These are phyloP conservation scores for Kodamaea fukazawae DNA, from an alignment of 805 yeast genomes.

Conservation along the genomic window DNA sequence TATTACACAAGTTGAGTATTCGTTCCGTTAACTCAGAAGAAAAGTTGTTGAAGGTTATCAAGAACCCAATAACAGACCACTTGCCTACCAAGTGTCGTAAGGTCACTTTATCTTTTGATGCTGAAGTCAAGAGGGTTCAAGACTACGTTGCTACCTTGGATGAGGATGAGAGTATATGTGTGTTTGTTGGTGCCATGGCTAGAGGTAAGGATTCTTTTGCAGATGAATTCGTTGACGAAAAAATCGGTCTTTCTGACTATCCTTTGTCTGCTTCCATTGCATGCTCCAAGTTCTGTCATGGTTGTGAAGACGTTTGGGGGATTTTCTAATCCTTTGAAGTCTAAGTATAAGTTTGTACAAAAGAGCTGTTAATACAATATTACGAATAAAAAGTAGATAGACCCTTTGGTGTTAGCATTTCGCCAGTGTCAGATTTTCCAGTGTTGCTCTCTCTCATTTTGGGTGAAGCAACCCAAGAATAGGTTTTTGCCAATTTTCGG, in stretches of 20 bases:
- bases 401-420: no score
- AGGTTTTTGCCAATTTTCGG: no score
- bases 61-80: slow-evolving; percentile 96
- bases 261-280: slow-evolving; percentile 97
- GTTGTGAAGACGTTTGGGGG: slow-evolving; percentile 97
- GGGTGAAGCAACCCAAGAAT: no score
- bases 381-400: no score
- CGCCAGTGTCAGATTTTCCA: no score
- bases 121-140: slow-evolving; percentile 82
- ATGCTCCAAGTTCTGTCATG: slow-evolving; percentile 96
- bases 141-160: slow-evolving; percentile 80
- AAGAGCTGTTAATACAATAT: no score
- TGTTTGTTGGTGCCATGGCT: slow-evolving; percentile 99
- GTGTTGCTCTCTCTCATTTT: no score
- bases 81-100: slow-evolving; percentile 94
- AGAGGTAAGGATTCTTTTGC: slow-evolving; percentile 97
- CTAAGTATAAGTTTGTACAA: no score
- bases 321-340: slow-evolving; percentile 40
- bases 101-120: slow-evolving; percentile 88
- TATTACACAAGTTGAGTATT: slow-evolving; percentile 86
- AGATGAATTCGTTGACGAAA: slow-evolving; percentile 94
- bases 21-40: slow-evolving; percentile 95
- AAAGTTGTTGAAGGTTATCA: slow-evolving; percentile 87
- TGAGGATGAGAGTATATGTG: slow-evolving; percentile 91
- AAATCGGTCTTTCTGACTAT: slow-evolving; percentile 91